Percentiles rank a stretch among this genome's conserved stretches.
Evolutionary conservation across 441 rosid genomes (phyloP).

Genomic region (Aquilaria agallochum): DNA sequence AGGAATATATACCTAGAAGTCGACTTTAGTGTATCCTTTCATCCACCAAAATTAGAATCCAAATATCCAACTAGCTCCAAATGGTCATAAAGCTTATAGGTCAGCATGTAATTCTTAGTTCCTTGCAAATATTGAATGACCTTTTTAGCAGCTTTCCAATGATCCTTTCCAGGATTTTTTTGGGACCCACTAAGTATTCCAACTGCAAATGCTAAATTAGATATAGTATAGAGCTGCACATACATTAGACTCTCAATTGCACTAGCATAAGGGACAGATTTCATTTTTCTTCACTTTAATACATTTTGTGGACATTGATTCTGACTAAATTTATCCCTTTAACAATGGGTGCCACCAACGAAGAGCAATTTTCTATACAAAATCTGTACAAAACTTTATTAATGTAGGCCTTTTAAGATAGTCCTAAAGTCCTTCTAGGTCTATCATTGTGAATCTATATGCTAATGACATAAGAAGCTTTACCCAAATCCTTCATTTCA

Average conservation of each 20-base stretch:
- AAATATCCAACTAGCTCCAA: no score
- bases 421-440: not conserved
- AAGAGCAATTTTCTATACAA: not conserved
- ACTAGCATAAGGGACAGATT: not conserved
- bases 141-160: conserved; percentile 2
- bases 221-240: not conserved
- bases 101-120: not conserved
- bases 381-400: not conserved
- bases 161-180: not conserved
- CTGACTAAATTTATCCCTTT: not conserved
- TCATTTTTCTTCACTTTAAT: not conserved
- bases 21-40: no score
- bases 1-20: no score
- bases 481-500: not conserved
- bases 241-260: not conserved
- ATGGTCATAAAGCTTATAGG: no score
- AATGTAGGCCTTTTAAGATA: not conserved
- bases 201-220: not conserved
- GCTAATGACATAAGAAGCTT: not conserved
- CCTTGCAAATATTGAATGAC: not conserved
- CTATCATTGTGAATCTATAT: not conserved
- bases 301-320: not conserved
- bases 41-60: not conserved
- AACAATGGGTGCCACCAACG: not conserved
- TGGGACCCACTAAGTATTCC: not conserved